These are phyloP conservation scores for Teunomyces panamensis DNA, from an alignment of 805 yeast species.

Conservation along the genomic window DNA sequence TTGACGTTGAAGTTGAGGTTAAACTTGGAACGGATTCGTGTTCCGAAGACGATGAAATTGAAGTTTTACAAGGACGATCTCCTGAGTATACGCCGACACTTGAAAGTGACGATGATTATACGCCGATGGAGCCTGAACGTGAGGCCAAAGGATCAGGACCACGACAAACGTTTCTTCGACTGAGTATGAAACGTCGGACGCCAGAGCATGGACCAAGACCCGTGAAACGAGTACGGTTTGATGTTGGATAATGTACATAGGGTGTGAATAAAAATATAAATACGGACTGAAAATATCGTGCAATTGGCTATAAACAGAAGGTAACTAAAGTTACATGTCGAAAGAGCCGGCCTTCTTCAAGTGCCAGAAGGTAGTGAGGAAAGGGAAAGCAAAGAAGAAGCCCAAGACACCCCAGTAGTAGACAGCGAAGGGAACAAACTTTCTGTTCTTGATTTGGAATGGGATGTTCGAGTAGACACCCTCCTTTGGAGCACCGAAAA, in stretches of 20 bases:
- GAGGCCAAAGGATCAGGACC: not conserved
- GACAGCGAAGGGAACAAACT: slow-evolving; percentile 73
- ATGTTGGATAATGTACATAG: slow-evolving; percentile 6
- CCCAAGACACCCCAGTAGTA: slow-evolving; percentile 74
- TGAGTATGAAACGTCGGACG: slow-evolving; percentile 5
- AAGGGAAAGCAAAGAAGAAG: slow-evolving; percentile 55
- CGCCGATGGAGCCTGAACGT: slow-evolving; percentile 6
- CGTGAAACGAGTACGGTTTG: slow-evolving; percentile 32
- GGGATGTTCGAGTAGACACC: slow-evolving; percentile 94
- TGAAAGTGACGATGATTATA: slow-evolving; percentile 9
- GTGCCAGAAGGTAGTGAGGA: slow-evolving; percentile 75
- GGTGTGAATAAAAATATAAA: not conserved
- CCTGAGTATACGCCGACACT: no score
- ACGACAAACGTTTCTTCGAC: slow-evolving; percentile 3
- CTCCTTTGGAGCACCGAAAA: slow-evolving; percentile 38
- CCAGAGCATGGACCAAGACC: not conserved
- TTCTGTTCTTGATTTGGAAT: slow-evolving; percentile 90
- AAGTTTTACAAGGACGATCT: no score
- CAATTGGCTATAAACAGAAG: not conserved
- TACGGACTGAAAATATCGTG: no score
- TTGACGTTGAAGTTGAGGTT: no score
- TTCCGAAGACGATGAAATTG: no score
- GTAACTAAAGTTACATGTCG: slow-evolving; percentile 1
- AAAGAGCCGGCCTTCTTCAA: slow-evolving; percentile 76
- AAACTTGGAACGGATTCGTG: no score